Evolutionary conservation across 2,329 filamentous ascomycete genomes (phyloP), one percentile per base, ranked within the genome.

Genomic region (Cladosporium oxysporum): DNA sequence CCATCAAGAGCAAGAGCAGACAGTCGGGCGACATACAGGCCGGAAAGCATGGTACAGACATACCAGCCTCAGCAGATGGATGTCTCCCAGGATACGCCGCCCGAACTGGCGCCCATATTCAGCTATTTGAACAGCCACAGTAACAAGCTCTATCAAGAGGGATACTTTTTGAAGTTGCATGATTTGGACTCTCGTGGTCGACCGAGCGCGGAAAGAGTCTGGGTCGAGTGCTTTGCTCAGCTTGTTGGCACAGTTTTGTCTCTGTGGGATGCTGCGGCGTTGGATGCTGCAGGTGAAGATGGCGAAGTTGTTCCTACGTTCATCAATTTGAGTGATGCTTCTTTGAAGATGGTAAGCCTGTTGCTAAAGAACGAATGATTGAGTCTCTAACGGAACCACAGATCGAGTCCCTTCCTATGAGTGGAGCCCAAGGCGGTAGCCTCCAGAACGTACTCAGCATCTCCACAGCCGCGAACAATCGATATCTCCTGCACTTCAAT

Each of bases 191-290:
- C 88, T 64, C 93, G 94, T 79, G 95, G 95, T 60, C 89, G 90
- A 69, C 91, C 93, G 12, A 96, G 94, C 75, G 79, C 86, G 50
- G 93, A 97, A 78, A 86, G 95, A 72, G 91, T 88, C 70, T 99
- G 95, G 95, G 91, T 91, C 44, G 95, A 99, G 82, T 97, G 92
- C 79, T 99, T 98, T 80, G 93, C 94, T 52, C 95, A 98, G 77
- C 88, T 99, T 18, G 92, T 97, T 21, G 95, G 95, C 70, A 98
- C 95, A 1, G 92, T 98, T 18, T 82, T 99, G 66, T 97, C 95
- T 7, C 82, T 98, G 59, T 99, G 95, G 95, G 94, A 99, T 79
- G 93, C 94, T 28, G 89, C 91, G 69, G 93, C 95, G 76, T 84
- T 98, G 66, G 95, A 99, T 80, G 88, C 88, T 47, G 93, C 92